phyloP scores from a whole-genome alignment of 2,329 filamentous ascomycete species.

The Verruconis gallopava region DNA sequence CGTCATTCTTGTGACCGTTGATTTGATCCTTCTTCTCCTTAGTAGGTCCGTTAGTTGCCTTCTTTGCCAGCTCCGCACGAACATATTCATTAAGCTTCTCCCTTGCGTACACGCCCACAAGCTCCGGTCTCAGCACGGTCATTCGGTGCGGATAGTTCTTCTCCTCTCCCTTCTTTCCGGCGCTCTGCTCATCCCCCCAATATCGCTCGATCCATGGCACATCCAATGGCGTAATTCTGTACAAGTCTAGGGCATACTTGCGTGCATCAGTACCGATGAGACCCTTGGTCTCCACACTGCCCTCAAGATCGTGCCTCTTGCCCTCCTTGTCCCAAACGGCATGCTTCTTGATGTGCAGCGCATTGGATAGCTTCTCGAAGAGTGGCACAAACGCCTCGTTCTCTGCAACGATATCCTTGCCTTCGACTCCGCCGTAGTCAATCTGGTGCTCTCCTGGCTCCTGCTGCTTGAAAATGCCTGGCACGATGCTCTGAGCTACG shows the following conservation, averaged over 20 bases:
- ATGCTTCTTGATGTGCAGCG: constrained; percentile 85
- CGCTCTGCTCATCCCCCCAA: constrained; percentile 29
- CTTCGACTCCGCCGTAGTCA: constrained; percentile 95
- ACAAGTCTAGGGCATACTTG: constrained; percentile 95
- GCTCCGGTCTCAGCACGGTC: constrained; percentile 82
- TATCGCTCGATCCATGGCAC: constrained; percentile 79
- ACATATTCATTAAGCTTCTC: constrained; percentile 83
- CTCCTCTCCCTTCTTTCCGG: constrained; percentile 5
- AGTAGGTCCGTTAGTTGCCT: constrained; percentile 22
- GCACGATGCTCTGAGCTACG: constrained; percentile 94
- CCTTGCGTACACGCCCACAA: constrained; percentile 76
- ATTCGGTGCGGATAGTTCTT: constrained; percentile 81
- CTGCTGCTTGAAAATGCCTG: constrained; percentile 96
- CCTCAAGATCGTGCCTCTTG: constrained; percentile 80
- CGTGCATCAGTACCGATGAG: constrained; percentile 91
- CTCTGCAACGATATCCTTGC: constrained; percentile 85
- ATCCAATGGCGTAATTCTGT: constrained; percentile 86
- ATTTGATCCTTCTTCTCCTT: constrained; percentile 21
- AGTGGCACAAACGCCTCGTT: constrained; percentile 73
- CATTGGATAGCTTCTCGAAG: constrained; percentile 84
- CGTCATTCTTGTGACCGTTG: constrained; percentile 18
- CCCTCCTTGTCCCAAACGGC: constrained; percentile 96
- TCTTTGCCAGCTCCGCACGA: constrained; percentile 52
- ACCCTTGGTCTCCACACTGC: constrained; percentile 95
- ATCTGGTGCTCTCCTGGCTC: constrained; percentile 98